Conservation (phyloP, 208 protist genomes). For the Trypanosomatidae sp. region DNA sequence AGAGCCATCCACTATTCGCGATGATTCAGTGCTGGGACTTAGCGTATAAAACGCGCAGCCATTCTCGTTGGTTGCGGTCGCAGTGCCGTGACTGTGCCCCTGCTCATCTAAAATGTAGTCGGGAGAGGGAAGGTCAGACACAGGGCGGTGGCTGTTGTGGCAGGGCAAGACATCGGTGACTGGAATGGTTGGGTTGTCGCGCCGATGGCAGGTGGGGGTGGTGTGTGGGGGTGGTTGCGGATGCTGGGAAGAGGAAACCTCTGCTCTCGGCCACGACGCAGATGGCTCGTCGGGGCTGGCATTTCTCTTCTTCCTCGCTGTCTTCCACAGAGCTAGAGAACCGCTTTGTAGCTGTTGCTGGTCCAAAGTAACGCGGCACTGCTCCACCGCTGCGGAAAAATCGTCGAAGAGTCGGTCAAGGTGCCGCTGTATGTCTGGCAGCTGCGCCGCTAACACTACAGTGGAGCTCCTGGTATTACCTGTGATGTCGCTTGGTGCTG, state of each 20-base stretch:
- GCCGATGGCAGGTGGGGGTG: neutral
- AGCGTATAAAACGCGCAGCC: neutral
- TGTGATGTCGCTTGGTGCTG: neutral
- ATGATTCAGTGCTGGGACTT: constrained; percentile 8
- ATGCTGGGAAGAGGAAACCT: neutral
- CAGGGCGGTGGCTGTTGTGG: neutral
- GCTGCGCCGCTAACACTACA: neutral
- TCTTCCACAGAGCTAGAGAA: constrained; percentile 6
- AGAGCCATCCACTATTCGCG: constrained; percentile 1
- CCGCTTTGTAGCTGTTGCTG: constrained; percentile 5
- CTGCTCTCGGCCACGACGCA: neutral
- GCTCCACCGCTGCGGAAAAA: constrained; percentile 21
- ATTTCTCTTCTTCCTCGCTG: neutral
- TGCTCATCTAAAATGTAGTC: constrained; percentile 10
- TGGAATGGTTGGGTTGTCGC: constrained; percentile 6
- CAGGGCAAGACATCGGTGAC: constrained; percentile 10
- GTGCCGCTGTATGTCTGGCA: constrained; percentile 9
- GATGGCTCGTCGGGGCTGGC: neutral
- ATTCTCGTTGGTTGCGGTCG: neutral
- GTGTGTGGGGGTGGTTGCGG: neutral
- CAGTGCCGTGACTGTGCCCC: neutral
- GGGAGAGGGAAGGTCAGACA: constrained; percentile 7
- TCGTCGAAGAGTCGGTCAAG: constrained; percentile 22
- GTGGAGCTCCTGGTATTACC: neutral
- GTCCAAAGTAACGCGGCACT: constrained; percentile 15